Evolutionary conservation across 371 early-diverging fungal species (phyloP).

Genomic region (Cokeromyces recurvatus): DNA sequence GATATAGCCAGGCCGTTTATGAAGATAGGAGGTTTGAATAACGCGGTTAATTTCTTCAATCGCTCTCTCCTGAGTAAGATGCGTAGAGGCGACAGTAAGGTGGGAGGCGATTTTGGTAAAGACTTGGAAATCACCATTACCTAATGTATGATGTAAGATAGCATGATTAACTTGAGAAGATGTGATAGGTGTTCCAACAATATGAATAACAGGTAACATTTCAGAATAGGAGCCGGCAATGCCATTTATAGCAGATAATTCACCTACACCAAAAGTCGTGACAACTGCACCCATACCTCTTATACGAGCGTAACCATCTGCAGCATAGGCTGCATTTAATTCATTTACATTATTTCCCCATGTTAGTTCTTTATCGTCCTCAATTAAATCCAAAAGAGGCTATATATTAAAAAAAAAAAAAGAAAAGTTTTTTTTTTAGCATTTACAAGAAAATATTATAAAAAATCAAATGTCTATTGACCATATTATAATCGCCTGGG

Average conservation of each 20-base stretch:
- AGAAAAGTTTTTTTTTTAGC: neutral
- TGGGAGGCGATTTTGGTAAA: slow-evolving; percentile 35
- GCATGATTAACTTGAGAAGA: slow-evolving; percentile 33
- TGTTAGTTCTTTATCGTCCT: slow-evolving; percentile 30
- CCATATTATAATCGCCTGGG: slow-evolving; percentile 50
- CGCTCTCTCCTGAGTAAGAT: slow-evolving; percentile 25
- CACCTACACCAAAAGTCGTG: slow-evolving; percentile 58
- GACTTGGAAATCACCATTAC: slow-evolving; percentile 47
- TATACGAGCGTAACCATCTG: slow-evolving; percentile 53
- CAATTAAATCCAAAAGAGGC: slow-evolving; percentile 29
- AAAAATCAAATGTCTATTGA: neutral
- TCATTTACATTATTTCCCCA: slow-evolving; percentile 45
- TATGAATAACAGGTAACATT: slow-evolving; percentile 52
- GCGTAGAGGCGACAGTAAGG: slow-evolving; percentile 35
- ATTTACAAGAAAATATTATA: neutral
- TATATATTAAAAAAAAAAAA: neutral
- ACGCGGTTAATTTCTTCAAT: slow-evolving; percentile 40
- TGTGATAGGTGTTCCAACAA: slow-evolving; percentile 47
- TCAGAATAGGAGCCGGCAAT: slow-evolving; percentile 54
- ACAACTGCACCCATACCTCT: slow-evolving; percentile 35
- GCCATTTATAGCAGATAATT: slow-evolving; percentile 47
- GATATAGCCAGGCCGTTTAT: slow-evolving; percentile 40
- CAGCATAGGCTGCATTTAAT: slow-evolving; percentile 47
- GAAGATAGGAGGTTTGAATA: slow-evolving; percentile 11
- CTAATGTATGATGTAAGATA: slow-evolving; percentile 49